Evolutionary conservation across 2,329 filamentous ascomycete genomes (phyloP).

Genomic region (Peltaster fructicola): DNA sequence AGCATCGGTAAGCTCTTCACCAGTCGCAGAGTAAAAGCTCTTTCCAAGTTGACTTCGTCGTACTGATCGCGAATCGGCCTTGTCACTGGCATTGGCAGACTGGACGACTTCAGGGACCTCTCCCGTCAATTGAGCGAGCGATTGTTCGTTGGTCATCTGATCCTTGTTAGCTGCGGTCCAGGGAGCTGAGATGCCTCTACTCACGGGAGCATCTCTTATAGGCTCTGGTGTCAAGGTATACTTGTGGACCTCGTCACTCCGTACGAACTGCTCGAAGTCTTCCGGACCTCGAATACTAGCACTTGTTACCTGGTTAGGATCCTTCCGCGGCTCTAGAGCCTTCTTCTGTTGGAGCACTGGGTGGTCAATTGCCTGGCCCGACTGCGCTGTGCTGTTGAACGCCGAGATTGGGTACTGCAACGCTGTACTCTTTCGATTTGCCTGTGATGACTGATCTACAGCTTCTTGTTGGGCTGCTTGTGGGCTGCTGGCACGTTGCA

Average conservation of each 20-base stretch:
- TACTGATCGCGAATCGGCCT: conserved; percentile 6
- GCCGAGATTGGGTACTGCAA: too few relatives aligned
- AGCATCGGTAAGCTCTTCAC: conserved; percentile 1
- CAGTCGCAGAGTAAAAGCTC: conserved; percentile 1
- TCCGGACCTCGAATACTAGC: conserved; percentile 18
- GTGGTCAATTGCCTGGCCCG: conserved; percentile 1
- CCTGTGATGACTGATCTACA: too few relatives aligned
- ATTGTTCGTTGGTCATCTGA: conserved; percentile 1
- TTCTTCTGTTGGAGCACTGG: conserved; percentile 11
- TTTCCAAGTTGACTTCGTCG: conserved; percentile 9
- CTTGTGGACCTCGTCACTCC: conserved; percentile 31
- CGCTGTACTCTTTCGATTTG: too few relatives aligned
- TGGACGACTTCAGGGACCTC: background rate
- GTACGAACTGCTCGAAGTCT: conserved; percentile 31
- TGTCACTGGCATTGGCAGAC: background rate
- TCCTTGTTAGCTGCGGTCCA: conserved; percentile 2
- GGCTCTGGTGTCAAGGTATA: conserved; percentile 31
- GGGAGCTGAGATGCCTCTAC: too few relatives aligned
- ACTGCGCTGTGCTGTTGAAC: background rate
- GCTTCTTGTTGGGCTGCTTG: conserved; percentile 61
- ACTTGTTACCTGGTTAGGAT: conserved; percentile 26
- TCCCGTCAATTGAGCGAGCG: conserved; percentile 1
- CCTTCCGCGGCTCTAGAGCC: conserved; percentile 21
- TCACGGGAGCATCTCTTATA: conserved; percentile 22
- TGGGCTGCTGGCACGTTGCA: conserved; percentile 76